These are phyloP conservation scores for Tuber magnatum DNA, from an alignment of 495 filamentous ascomycete species.

Conservation along the genomic window DNA sequence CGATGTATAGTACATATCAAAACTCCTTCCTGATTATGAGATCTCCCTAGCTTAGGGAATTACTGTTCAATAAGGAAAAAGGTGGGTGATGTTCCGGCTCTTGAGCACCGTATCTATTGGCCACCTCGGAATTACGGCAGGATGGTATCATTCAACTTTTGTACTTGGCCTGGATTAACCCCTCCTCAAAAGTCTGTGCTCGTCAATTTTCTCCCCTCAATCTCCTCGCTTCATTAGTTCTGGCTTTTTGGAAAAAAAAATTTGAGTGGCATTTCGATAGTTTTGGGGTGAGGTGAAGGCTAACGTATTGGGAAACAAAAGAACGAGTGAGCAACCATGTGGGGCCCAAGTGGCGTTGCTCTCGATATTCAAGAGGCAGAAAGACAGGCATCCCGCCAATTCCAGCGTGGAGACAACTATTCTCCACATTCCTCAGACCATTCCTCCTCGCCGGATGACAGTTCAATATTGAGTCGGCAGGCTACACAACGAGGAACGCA, in stretches of 20 bases:
- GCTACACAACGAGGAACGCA: conserved; percentile 11
- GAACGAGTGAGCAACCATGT: conserved; percentile 8
- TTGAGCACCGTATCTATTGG: neutral
- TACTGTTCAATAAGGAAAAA: neutral
- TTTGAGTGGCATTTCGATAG: neutral
- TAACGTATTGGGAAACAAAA: neutral
- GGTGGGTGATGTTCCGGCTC: neutral
- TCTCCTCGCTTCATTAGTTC: neutral
- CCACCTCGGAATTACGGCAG: neutral
- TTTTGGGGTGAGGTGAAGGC: neutral
- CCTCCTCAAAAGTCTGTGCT: neutral
- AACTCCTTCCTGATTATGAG: neutral
- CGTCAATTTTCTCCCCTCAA: neutral
- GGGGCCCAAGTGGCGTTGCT: conserved; percentile 9
- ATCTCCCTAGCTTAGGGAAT: neutral
- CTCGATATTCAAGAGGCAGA: conserved; percentile 24
- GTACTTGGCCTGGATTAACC: neutral
- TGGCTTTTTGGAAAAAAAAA: neutral
- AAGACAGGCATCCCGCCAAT: conserved; percentile 18
- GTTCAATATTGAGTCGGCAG: conserved; percentile 9
- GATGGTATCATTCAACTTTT: neutral
- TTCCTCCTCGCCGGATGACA: conserved; percentile 4
- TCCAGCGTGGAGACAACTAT: conserved; percentile 1
- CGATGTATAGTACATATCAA: neutral
- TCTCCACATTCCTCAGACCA: conserved; percentile 6